Evolutionary conservation across 352 stramenopile species (phyloP).

Genomic region (Thraustochytrium sp.): DNA sequence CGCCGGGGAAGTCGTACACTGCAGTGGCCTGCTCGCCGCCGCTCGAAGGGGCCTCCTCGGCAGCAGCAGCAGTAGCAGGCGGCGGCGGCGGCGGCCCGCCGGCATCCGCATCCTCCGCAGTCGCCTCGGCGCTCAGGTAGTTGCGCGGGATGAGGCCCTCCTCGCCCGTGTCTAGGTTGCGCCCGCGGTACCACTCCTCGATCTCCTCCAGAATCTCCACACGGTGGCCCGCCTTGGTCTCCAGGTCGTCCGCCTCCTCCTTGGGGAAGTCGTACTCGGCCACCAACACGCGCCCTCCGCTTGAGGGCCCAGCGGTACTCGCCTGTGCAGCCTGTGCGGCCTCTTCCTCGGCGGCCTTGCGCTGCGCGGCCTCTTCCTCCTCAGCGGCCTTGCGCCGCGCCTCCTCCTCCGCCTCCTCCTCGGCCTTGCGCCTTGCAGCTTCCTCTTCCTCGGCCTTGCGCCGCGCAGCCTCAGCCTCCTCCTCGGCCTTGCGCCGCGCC

Average conservation of each 20-base stretch:
- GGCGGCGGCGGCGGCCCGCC: not conserved
- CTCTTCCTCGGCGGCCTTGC: not conserved
- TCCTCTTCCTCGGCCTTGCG: not conserved
- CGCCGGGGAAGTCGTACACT: constrained; percentile 8
- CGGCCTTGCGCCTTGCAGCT: not conserved
- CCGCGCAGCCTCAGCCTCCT: not conserved
- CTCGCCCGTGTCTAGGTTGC: not conserved
- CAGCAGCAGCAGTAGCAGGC: not conserved
- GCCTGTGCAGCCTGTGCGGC: not conserved
- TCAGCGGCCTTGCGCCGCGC: not conserved
- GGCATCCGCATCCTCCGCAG: not conserved
- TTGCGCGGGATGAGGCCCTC: not conserved
- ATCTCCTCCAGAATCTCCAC: constrained; percentile 13
- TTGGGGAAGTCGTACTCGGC: not conserved
- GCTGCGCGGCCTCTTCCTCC: not conserved
- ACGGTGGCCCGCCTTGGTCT: not conserved
- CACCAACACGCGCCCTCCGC: not conserved
- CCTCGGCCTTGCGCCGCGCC: not conserved
- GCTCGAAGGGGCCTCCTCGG: not conserved
- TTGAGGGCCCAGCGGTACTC: not conserved
- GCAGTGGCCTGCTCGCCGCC: not conserved
- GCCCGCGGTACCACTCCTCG: not conserved
- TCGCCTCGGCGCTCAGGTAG: not conserved
- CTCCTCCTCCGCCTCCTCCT: not conserved
- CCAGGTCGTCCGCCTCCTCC: not conserved